phyloP scores from a whole-genome alignment of 2,329 filamentous ascomycete species.

The Juglanconis sp. region DNA sequence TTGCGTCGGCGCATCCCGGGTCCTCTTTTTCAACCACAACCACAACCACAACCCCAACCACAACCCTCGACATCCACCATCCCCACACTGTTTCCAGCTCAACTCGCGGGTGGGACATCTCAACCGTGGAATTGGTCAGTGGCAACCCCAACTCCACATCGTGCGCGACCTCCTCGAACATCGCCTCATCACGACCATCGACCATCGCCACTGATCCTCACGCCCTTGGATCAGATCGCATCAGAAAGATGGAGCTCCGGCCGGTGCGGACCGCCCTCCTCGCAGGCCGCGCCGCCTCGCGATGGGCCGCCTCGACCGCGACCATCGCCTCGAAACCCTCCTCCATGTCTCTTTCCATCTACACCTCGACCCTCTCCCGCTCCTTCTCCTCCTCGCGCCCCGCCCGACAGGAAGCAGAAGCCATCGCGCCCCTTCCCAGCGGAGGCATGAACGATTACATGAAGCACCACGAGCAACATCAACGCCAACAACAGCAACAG shows the following conservation, averaged over 20 bases:
- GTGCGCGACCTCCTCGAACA: not conserved
- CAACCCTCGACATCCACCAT: not conserved
- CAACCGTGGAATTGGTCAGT: not conserved
- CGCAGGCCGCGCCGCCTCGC: constrained; percentile 14
- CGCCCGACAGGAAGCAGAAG: constrained; percentile 9
- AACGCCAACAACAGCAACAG: not conserved
- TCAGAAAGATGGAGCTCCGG: constrained; percentile 15
- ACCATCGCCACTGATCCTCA: not conserved
- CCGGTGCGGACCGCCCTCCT: constrained; percentile 10
- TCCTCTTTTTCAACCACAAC: not conserved
- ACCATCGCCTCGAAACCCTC: not conserved
- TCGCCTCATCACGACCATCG: not conserved
- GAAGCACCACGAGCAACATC: constrained; percentile 1
- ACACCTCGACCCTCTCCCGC: not conserved
- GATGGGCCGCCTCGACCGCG: not conserved
- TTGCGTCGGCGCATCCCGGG: not conserved
- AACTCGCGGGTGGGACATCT: not conserved
- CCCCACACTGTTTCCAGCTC: not conserved
- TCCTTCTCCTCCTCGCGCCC: constrained; percentile 8
- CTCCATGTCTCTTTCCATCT: not conserved
- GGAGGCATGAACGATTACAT: constrained; percentile 2
- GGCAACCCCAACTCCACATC: not conserved
- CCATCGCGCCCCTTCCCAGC: not conserved
- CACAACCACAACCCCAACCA: not conserved
- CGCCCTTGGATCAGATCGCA: not conserved